Evolutionary conservation across 139 green algal species (phyloP), one percentile per base, ranked within the genome.

Genomic region (Tetradesmus obliquus): DNA sequence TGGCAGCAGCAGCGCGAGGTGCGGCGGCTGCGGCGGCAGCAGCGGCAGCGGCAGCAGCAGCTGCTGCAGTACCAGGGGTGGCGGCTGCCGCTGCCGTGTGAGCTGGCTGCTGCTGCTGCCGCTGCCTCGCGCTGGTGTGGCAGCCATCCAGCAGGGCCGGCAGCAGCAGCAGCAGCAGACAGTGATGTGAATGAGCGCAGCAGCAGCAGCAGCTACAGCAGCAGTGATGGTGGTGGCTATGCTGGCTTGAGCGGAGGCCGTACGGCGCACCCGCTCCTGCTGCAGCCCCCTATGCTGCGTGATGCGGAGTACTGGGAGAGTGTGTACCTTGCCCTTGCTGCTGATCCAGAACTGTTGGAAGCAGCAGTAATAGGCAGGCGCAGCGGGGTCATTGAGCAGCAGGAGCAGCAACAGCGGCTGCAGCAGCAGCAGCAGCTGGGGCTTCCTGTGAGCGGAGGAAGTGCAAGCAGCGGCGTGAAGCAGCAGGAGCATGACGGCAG

Each of bases 281-380:
- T 69, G 22, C 82, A 87, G 54, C 82, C 82, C 6, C 54, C 54
- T 5, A 72, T 87, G 54, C 54, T 87, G 82, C 17, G 55, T 32
- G 82, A 87, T 74, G 17, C 82, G 20, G 82, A 19, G n/a, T 87
- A 87, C 20, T 87, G 82, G 82, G 82, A 87, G 19, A 32, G 53
- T 53, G 22, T 87, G 51, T 87, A 87, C 54, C 2, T 57, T 51
- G 82, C 82, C 53, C 54, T 87, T 5, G 17, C 54, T n/a, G 54
- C 54, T 69, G 82, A 87, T 87, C 20, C 82, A 6, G 19, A 3
- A 8, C 53, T 87, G 54, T 4, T 87, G 19, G 82, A 87, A 71
- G 13, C 54, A 51, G 82, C 60, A 8, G 13, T 87, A 8, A 22
- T 53, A 2, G 82, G 82, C 82, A 87, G 82, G 53, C n/a, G 54